A percentile compares a stretch with the other conserved stretches of the same genome.
Evolutionary conservation across 257 asterid genomes (phyloP).

Genomic region (Agastache rugosa): DNA sequence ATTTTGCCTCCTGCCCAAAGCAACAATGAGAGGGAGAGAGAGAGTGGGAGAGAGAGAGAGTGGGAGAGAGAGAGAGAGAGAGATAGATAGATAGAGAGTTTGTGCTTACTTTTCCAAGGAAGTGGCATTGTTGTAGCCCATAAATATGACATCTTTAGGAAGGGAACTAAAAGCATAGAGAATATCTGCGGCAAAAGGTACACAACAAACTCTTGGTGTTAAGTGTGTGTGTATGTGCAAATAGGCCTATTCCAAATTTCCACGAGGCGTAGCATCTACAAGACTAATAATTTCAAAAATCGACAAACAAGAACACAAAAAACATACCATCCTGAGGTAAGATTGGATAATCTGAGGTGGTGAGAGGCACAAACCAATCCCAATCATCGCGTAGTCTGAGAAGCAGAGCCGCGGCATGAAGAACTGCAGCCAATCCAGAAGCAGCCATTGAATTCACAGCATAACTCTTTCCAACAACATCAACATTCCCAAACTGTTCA

Average conservation of each 20-base stretch:
- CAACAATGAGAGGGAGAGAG: background rate
- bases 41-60: background rate
- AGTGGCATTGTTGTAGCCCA: constrained; percentile 41
- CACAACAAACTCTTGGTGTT: background rate
- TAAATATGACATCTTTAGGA: constrained; percentile 60
- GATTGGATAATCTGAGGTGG: constrained; percentile 61
- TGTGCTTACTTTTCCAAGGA: constrained; percentile 46
- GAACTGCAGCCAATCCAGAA: constrained; percentile 60
- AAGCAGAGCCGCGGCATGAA: constrained; percentile 65
- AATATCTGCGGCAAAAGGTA: constrained; percentile 50
- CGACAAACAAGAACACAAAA: background rate
- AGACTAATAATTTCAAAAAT: background rate
- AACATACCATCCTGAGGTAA: constrained; percentile 60
- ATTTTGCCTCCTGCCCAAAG: constrained; percentile 45
- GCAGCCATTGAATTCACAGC: constrained; percentile 53
- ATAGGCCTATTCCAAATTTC: background rate
- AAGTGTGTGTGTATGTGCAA: background rate
- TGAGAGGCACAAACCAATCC: constrained; percentile 65
- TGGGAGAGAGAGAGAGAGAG: background rate
- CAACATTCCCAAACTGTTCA: constrained; percentile 55
- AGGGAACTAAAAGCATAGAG: constrained; percentile 55
- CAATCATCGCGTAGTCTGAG: constrained; percentile 47
- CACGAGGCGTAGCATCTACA: background rate
- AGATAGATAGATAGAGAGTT: background rate
- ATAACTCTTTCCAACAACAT: constrained; percentile 54